phyloP scores from a whole-genome alignment of 179 eudicot species.

The Camellia oleifera region DNA sequence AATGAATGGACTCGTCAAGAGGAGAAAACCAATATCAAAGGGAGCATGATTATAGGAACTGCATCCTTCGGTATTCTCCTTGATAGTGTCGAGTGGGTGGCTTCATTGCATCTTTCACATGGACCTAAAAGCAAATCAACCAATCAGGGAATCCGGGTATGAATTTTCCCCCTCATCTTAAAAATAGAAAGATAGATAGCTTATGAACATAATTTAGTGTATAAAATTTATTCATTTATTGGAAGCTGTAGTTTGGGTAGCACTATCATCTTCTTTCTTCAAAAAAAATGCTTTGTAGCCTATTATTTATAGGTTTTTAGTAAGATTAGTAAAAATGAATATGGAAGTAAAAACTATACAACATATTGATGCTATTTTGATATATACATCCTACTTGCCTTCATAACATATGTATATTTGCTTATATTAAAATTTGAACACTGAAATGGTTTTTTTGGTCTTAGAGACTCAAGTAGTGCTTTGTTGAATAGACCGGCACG shows the following conservation, averaged over 20 bases:
- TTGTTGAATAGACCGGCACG: too few species aligned
- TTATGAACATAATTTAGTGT: background rate
- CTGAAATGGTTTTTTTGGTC: too few species aligned
- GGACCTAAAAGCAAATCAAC: background rate
- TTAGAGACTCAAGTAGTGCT: too few species aligned
- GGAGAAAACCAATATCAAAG: conserved; percentile 38
- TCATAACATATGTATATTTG: too few species aligned
- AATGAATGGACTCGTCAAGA: conserved; percentile 69
- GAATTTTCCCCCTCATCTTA: background rate
- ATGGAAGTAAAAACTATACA: too few species aligned
- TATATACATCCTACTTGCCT: too few species aligned
- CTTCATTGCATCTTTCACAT: background rate
- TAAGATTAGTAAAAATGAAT: too few species aligned
- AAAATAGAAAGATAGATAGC: background rate
- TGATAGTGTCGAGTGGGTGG: background rate
- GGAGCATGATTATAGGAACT: conserved; percentile 14
- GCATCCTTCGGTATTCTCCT: background rate
- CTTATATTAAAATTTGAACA: too few species aligned
- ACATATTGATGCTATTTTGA: too few species aligned
- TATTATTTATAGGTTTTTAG: background rate
- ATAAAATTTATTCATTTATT: background rate
- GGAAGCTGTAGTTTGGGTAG: background rate
- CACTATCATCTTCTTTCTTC: background rate
- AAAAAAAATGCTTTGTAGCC: background rate
- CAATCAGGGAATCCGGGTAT: background rate